Evolutionary conservation across 2,329 filamentous ascomycete genomes (phyloP), one percentile per base, ranked within the genome.

Genomic region (Colletotrichum costaricense): DNA sequence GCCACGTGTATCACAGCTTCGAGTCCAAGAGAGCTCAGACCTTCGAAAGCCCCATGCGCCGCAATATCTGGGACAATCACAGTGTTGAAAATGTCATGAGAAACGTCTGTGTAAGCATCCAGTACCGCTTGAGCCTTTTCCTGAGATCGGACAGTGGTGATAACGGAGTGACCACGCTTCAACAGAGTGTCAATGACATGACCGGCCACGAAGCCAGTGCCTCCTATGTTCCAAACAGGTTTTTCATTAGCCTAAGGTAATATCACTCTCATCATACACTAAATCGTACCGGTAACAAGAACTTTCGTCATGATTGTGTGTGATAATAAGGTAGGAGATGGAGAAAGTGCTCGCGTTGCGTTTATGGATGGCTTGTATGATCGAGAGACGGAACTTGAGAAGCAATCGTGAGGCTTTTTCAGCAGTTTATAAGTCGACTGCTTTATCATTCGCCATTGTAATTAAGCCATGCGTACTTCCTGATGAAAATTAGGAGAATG

Each of bases 21-120:
- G 9, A 72, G 54, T 1, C 5, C 46, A 38, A 64, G 42, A 1
- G 30, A 55, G 6, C 42, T 60, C 2, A 72, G 88, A 70, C 88
- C 82, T 69, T 93, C 89, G 76, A 97, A 97, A 26, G 93, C 93
- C 19, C 89, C 89, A 26, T 91, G 87, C 73, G 90, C 79, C 0
- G 92, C 92, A 75, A 97, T 91, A 76, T 97, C 93, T 63, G 91
- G 87, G 12, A 97, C 93, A 71, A 97, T 88, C 42, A 80, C 83
- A 63, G 83, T 86, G 1, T 83, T 81, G 2, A 86, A 82, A 35
- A 81, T 77, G 1, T 49, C 28, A 8, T 28, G 24, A 7, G 62
- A 52, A 5, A 56, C 19, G 9, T 70, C 62, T 35, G 24, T 16
- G 35, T 66, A 70, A 2, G 56, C 28, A n/a, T 26, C 24, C 8